A percentile compares a stretch with the other conserved stretches of the same genome.
Evolutionary conservation across 306 rosid genomes (phyloP).

Genomic region (Citrullus mucosospermus): DNA sequence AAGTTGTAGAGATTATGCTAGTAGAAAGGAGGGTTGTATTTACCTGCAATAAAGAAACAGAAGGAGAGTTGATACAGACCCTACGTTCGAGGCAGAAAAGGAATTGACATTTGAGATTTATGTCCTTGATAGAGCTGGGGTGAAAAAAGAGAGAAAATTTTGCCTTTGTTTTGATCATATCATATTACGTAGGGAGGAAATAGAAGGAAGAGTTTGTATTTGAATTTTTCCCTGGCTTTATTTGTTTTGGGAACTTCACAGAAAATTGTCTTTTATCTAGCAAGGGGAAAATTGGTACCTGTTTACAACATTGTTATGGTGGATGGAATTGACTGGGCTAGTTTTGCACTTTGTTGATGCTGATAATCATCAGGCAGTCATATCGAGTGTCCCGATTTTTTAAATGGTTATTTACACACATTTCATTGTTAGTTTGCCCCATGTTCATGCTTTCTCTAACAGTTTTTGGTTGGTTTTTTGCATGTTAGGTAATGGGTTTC

Average conservation of each 20-base stretch:
- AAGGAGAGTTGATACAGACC: not conserved
- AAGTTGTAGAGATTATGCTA: not conserved
- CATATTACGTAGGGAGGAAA: not conserved
- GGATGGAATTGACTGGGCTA: not conserved
- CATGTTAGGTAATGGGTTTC: not conserved
- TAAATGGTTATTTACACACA: not conserved
- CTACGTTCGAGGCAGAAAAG: not conserved
- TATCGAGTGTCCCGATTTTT: not conserved
- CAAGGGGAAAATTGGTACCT: not conserved
- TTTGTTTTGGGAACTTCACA: not conserved
- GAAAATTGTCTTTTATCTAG: no score
- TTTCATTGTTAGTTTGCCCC: not conserved
- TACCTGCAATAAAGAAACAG: not conserved
- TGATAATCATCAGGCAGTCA: not conserved
- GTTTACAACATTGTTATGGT: not conserved
- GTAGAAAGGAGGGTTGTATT: not conserved
- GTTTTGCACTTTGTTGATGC: not conserved
- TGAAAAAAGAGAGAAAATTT: not conserved
- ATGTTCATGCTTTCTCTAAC: not conserved
- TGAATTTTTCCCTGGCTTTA: not conserved
- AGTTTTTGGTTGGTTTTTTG: not conserved
- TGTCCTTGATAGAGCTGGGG: not conserved
- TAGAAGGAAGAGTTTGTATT: not conserved
- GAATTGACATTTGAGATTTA: not conserved
- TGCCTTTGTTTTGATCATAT: not conserved